phyloP scores from a whole-genome alignment of 2,329 filamentous ascomycete species.

The Alternaria metachromatica region DNA sequence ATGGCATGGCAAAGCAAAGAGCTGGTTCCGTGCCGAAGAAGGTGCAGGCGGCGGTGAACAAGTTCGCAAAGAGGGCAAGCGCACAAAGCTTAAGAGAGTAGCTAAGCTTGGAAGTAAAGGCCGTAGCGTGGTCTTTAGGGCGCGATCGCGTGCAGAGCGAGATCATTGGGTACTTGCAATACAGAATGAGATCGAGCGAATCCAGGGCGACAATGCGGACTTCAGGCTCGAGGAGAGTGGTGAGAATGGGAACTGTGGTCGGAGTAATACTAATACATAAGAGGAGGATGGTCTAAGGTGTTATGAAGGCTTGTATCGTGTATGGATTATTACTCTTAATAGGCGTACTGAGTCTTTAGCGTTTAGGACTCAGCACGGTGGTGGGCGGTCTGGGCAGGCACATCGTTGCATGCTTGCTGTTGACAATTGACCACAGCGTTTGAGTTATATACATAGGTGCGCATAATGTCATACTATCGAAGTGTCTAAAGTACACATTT shows the following conservation, averaged over 20 bases:
- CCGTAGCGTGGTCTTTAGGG: slow-evolving; percentile 69
- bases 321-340: background rate
- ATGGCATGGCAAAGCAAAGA: slow-evolving; percentile 66
- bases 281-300: background rate
- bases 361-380: background rate
- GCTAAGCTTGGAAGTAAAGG: slow-evolving; percentile 67
- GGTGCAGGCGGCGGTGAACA: slow-evolving; percentile 39
- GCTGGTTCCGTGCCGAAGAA: slow-evolving; percentile 58
- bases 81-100: slow-evolving; percentile 63
- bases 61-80: slow-evolving; percentile 48
- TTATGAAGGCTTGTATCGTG: background rate
- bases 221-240: slow-evolving; percentile 43
- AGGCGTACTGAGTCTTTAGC: background rate
- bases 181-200: slow-evolving; percentile 69
- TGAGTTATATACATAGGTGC: background rate
- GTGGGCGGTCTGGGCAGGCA: background rate
- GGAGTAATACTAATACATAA: background rate
- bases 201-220: slow-evolving; percentile 59
- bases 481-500: background rate
- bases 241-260: background rate
- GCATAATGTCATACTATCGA: background rate
- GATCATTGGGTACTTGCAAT: slow-evolving; percentile 73
- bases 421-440: background rate
- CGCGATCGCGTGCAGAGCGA: slow-evolving; percentile 68
- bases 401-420: background rate